Evolutionary conservation across 148 eudicot genomes (phyloP).

Genomic region (Fagopyrum homotropicum): DNA sequence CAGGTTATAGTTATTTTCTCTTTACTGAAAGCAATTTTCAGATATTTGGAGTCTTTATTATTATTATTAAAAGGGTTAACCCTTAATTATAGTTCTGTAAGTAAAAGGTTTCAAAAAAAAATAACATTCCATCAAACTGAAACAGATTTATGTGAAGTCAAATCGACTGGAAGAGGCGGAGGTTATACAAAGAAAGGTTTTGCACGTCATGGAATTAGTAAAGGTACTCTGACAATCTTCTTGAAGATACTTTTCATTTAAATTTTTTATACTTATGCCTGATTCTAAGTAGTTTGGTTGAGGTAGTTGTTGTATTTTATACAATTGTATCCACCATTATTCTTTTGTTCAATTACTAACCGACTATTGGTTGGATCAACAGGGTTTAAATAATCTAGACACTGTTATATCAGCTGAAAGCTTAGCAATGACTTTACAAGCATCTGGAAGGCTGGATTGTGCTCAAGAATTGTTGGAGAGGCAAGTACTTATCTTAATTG

Average conservation of each 20-base stretch:
- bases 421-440: constrained; percentile 65
- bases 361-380: constrained; percentile 6
- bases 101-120: neutral
- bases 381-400: constrained; percentile 89
- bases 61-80: neutral
- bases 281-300: neutral
- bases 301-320: neutral
- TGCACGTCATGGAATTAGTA: constrained; percentile 75
- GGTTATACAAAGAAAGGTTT: constrained; percentile 60
- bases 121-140: constrained; percentile 2
- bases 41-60: neutral
- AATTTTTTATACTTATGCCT: neutral
- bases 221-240: constrained; percentile 42
- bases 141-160: constrained; percentile 56
- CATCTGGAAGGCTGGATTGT: constrained; percentile 52
- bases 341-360: neutral
- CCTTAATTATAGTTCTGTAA: neutral
- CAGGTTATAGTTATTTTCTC: constrained; percentile 45
- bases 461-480: constrained; percentile 71
- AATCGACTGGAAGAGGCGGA: constrained; percentile 58
- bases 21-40: neutral
- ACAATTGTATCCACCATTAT: neutral
- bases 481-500: constrained; percentile 23
- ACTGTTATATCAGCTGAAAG: constrained; percentile 79
- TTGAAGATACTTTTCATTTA: neutral